phyloP scores from a whole-genome alignment of 1,284 basidiomycete genomes.

The Ustilago trichophora region DNA sequence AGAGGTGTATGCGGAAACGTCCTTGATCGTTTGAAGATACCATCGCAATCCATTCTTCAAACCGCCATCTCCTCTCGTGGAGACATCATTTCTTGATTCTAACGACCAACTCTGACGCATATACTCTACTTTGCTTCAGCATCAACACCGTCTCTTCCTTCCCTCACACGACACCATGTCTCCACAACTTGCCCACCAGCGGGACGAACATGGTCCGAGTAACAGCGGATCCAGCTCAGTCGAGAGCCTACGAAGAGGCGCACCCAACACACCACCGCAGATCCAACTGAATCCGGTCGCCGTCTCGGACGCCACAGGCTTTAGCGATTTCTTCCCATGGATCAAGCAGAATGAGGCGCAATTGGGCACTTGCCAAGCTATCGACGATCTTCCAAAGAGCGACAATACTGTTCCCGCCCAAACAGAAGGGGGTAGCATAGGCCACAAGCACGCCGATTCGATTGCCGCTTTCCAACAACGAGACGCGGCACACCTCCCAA shows the following conservation, averaged over 20 bases:
- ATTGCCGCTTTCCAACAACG: slow-evolving; percentile 12
- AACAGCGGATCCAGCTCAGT: slow-evolving; percentile 12
- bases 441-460: neutral
- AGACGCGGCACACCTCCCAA: neutral
- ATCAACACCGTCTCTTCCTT: no score
- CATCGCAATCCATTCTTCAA: no score
- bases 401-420: no score
- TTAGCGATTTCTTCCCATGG: slow-evolving; percentile 29
- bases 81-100: no score
- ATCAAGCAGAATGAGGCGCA: slow-evolving; percentile 2
- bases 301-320: neutral
- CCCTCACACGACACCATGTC: neutral
- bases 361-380: neutral
- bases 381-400: neutral
- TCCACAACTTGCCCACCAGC: neutral
- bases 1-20: no score
- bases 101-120: no score
- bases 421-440: neutral
- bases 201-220: slow-evolving; percentile 1
- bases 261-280: slow-evolving; percentile 25
- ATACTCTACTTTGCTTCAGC: no score
- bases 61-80: no score
- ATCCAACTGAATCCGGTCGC: slow-evolving; percentile 3
- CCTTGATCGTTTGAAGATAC: no score
- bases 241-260: neutral